These are phyloP conservation scores for Ustilago trichophora DNA, from an alignment of 1,284 basidiomycete genomes.

Conservation along the genomic window DNA sequence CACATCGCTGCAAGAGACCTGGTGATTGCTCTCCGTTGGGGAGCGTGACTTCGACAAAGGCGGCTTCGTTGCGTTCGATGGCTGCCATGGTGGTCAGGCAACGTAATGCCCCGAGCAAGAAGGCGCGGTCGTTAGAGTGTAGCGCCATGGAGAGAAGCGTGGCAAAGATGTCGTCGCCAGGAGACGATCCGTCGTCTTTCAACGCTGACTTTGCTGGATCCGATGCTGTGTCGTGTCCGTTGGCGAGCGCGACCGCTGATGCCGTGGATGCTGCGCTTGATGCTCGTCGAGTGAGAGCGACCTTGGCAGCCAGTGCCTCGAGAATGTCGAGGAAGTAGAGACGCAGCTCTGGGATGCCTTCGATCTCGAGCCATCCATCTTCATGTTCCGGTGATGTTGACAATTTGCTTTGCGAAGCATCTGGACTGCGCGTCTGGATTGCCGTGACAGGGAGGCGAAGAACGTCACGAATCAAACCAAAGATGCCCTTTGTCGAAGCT, in stretches of 20 bases:
- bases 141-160: slow-evolving; percentile 46
- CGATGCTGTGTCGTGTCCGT: neutral
- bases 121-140: slow-evolving; percentile 55
- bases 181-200: neutral
- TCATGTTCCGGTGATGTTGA: slow-evolving; percentile 12
- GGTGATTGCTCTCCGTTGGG: slow-evolving; percentile 38
- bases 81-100: slow-evolving; percentile 52
- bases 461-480: slow-evolving; percentile 37
- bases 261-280: neutral
- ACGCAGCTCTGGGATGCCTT: slow-evolving; percentile 57
- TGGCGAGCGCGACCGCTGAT: neutral
- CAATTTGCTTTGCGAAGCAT: neutral
- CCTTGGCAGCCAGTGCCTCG: slow-evolving; percentile 42
- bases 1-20: slow-evolving; percentile 50
- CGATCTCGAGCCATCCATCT: slow-evolving; percentile 46
- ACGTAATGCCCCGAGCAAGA: slow-evolving; percentile 55
- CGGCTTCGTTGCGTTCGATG: slow-evolving; percentile 51
- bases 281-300: slow-evolving; percentile 46
- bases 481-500: slow-evolving; percentile 23
- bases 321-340: slow-evolving; percentile 60
- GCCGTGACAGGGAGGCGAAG: slow-evolving; percentile 29
- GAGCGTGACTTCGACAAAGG: slow-evolving; percentile 46
- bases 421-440: neutral
- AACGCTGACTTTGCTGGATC: no score
- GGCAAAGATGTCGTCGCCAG: slow-evolving; percentile 51